Base-by-base conservation (phyloP, 768 basidiomycete genomes). In the Pleurotus djamor region DNA sequence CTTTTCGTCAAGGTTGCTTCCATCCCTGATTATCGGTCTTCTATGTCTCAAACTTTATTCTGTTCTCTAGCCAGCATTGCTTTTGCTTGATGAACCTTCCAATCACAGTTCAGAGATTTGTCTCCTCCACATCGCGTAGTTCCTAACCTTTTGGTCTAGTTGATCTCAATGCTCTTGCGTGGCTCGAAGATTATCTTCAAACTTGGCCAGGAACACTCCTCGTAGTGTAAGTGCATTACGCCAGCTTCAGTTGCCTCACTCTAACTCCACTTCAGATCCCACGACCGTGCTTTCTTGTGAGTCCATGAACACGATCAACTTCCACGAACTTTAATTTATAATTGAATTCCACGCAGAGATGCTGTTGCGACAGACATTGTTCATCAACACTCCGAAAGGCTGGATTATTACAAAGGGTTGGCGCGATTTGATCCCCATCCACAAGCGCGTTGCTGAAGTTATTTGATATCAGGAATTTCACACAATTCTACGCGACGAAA, bases 401-500 rank as follows among this genome's bases (percentile, higher is more conserved):
- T 98, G 16, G 95, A 98, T 71, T 98, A 98, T 76, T 98, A 96
- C 79, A 97, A 98, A 78, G 97, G 96, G 86, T 91, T 66, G 32
- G 76, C 64, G 4, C 17, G 36, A 13, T 14, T 34, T 3, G 48
- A 43, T 60, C 13, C 5, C 38, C 21, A 21, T 4, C 33, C 35
- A 36, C 17, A 17, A 13, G 14, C 28, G 6, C 13, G 32, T 48
- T 2, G 55, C 33, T 41, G 52, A 62, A 33, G 56, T 59, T 8
- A 61, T 57, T 45, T 48, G 21, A 28, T 44, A 12, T 37, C 64
- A 93, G 91, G 59, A 98, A 98, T 76, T 99, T 98, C 74, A 88
- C 92, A 1, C 96, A 98, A 71, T 98, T 99, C 82, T 98, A 99
- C 71, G 96, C 96, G 1, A 98, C 96, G 17, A 98, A 98, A 75